Evolutionary conservation across 495 filamentous ascomycete genomes (phyloP).

Genomic region (Amniculicola lignicola): DNA sequence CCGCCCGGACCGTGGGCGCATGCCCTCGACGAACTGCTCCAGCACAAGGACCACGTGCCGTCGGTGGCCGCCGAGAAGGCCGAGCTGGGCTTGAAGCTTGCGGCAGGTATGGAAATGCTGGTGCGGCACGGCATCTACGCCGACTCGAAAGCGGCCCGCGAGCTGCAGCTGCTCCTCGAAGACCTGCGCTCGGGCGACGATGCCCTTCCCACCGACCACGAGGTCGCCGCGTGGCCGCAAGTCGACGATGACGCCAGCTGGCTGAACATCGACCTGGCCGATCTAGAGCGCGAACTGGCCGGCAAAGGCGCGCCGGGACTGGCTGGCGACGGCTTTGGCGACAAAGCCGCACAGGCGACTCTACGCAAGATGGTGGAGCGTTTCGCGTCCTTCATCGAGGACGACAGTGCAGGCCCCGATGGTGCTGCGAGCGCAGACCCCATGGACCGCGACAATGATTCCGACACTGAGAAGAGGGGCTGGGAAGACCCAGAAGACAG

Average conservation of each 20-base stretch:
- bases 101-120: conserved; percentile 90
- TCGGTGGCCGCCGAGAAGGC: conserved; percentile 42
- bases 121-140: conserved; percentile 60
- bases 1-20: conserved; percentile 48
- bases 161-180: conserved; percentile 70
- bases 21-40: conserved; percentile 46
- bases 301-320: conserved; percentile 37
- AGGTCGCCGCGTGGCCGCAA: conserved; percentile 66
- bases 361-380: conserved; percentile 83
- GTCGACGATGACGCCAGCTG: conserved; percentile 81
- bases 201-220: conserved; percentile 64
- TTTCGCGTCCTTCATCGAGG: conserved; percentile 90
- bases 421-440: conserved; percentile 73
- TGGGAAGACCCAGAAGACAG: conserved; percentile 25
- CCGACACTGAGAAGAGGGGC: conserved; percentile 7
- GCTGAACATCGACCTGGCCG: conserved; percentile 86
- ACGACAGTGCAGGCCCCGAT: conserved; percentile 74
- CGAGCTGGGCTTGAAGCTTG: conserved; percentile 83
- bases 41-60: conserved; percentile 38
- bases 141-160: conserved; percentile 62
- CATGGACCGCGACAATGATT: conserved; percentile 57
- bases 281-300: conserved; percentile 78
- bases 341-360: conserved; percentile 74
- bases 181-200: conserved; percentile 64
- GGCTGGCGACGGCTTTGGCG: conserved; percentile 61